Evolutionary conservation across 441 rosid species (phyloP).

Genomic region (Gossypium schwendimanii): DNA sequence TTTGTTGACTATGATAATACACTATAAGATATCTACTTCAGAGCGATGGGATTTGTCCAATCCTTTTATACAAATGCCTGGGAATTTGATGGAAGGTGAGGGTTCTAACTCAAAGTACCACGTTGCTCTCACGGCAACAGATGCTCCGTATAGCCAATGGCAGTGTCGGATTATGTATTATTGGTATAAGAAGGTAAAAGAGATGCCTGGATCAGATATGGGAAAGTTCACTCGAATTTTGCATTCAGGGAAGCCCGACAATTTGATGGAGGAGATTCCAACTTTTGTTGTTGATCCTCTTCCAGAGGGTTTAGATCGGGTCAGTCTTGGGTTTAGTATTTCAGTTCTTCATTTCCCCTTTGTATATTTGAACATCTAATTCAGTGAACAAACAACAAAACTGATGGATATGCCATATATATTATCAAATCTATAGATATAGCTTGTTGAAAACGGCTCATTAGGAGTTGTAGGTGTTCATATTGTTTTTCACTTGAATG

Average conservation of each 20-base stretch:
- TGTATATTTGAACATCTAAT: neutral
- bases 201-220: conserved; percentile 71
- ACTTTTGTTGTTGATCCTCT: conserved; percentile 71
- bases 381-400: neutral
- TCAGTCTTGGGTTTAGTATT: conserved; percentile 19
- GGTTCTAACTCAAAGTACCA: conserved; percentile 33
- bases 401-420: neutral
- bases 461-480: neutral
- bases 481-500: neutral
- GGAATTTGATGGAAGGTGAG: conserved; percentile 13
- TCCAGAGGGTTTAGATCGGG: conserved; percentile 69
- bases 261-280: conserved; percentile 68
- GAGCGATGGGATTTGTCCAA: conserved; percentile 24
- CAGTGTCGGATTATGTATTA: conserved; percentile 74
- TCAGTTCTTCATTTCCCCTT: conserved; percentile 3
- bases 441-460: neutral
- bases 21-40: conserved; percentile 22
- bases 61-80: conserved; percentile 24
- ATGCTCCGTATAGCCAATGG: conserved; percentile 70
- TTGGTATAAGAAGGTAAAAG: conserved; percentile 58
- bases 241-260: conserved; percentile 70
- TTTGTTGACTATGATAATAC: conserved; percentile 35
- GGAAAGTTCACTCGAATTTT: conserved; percentile 68
- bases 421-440: neutral
- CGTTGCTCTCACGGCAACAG: conserved; percentile 66